Percentiles rank a stretch among this genome's conserved stretches.
Evolutionary conservation across 1,284 basidiomycete genomes (phyloP).

Genomic region (Blastosporella zonata): DNA sequence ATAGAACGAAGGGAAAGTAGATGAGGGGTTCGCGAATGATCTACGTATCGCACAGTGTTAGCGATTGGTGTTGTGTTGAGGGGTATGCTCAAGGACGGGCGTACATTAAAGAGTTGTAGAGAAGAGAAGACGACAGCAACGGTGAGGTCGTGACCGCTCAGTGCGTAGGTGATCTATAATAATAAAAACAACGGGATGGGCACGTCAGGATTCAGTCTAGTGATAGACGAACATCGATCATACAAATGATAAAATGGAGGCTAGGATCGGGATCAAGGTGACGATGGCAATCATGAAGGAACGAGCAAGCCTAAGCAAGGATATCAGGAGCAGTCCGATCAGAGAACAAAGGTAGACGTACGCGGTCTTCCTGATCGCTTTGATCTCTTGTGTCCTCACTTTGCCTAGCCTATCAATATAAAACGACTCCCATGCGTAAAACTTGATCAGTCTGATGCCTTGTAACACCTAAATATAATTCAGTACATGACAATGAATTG

Average conservation of each 20-base stretch:
- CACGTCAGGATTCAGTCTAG: background rate
- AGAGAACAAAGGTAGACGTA: conserved; percentile 29
- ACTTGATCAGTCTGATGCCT: conserved; percentile 61
- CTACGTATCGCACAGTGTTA: conserved; percentile 27
- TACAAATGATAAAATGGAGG: conserved; percentile 72
- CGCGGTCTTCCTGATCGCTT: conserved; percentile 46
- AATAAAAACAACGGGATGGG: no score
- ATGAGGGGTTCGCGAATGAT: conserved; percentile 54
- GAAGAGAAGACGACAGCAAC: conserved; percentile 73
- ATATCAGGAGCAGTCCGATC: background rate
- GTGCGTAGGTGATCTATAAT: conserved; percentile 61
- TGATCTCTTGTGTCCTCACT: conserved; percentile 53
- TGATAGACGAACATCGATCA: conserved; percentile 19
- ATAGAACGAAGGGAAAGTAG: conserved; percentile 51
- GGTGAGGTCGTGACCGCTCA: conserved; percentile 62
- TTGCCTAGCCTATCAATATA: conserved; percentile 52
- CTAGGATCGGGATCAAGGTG: conserved; percentile 64
- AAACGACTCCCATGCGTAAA: conserved; percentile 62
- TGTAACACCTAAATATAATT: conserved; percentile 43
- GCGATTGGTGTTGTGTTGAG: no score
- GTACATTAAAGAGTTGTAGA: conserved; percentile 72
- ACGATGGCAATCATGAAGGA: conserved; percentile 55
- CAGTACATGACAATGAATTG: background rate
- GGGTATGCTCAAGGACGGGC: conserved; percentile 19
- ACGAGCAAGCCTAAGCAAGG: conserved; percentile 40